Base-by-base conservation (phyloP, 768 basidiomycete species). In the Auriscalpium microsporum region DNA sequence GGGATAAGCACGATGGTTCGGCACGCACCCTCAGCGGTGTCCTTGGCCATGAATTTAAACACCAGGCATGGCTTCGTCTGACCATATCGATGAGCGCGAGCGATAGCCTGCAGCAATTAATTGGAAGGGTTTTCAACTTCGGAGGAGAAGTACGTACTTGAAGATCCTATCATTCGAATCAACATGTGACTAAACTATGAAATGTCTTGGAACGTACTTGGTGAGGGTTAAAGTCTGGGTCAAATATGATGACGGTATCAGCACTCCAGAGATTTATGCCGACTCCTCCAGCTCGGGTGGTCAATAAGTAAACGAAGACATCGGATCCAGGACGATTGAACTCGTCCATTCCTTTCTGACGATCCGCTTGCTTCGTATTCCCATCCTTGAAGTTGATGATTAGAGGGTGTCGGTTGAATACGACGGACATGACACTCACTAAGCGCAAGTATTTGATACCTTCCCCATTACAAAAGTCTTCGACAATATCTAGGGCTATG, bases 191-290 rank as follows among this genome's bases (percentile, higher is more conserved):
- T 3, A 42, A 34, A 17, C 14, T 28, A 42, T 28, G 42, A 34
- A 38, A 50, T 6, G 33, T 21, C 48, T 34, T 40, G 10, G 4
- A n/a, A 48, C 78, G 28, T 48, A 86, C 87, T 77, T 88, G 88
- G 71, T 96, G 93, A n/a, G 95, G 95, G 65, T 99, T 99, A 69
- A 94, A 99, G 72, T 99, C 96, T 0, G 94, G 93, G 66, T 99
- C 95, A 62, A 86, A 90, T 45, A 90, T 82, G 45, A 90, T 86
- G 23, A 91, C 91, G 0, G 91, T 93, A 66, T 95, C 93, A 16
- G 93, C 93, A 10, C 83, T 87, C 73, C 85, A 76, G 38, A 74
- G 66, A 58, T 78, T 73, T 59, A 77, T 76, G 7, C 78, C 77
- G n/a, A 62, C 61, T 3, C 59, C 61, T 6, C 61, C 61, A 17